phyloP scores from a whole-genome alignment of 129 eudicot genomes.

The Flaveria ramosissima region DNA sequence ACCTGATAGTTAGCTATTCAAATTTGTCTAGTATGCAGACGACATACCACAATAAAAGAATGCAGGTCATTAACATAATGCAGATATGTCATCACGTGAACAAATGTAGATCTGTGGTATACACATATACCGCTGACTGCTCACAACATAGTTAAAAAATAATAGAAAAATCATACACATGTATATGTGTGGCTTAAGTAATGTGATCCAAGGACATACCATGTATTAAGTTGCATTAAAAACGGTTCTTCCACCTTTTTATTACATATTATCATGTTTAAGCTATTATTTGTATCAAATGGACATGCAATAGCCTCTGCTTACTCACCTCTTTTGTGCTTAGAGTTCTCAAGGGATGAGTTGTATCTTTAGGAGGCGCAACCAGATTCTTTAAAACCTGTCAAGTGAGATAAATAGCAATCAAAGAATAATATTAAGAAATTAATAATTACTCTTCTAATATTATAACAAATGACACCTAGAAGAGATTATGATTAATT shows the following conservation, averaged over 20 bases:
- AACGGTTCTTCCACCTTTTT: conserved; percentile 12
- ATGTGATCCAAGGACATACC: conserved; percentile 3
- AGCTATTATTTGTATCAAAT: conserved; percentile 13
- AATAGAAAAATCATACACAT: neutral
- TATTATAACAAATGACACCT: conserved; percentile 9
- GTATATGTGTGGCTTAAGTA: neutral
- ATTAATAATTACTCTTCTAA: neutral
- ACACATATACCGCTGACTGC: conserved; percentile 9
- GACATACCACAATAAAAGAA: neutral
- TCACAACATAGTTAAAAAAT: conserved; percentile 10
- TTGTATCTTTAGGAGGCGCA: conserved; percentile 59
- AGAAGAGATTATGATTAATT: neutral
- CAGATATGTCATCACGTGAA: conserved; percentile 17
- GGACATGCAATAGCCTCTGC: conserved; percentile 19
- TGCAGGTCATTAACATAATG: neutral
- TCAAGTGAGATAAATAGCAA: conserved; percentile 22
- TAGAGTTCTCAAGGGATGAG: conserved; percentile 69
- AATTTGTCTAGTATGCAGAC: neutral
- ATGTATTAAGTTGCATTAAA: neutral
- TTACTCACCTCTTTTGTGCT: conserved; percentile 85
- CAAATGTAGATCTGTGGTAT: conserved; percentile 2
- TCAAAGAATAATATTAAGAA: conserved; percentile 2
- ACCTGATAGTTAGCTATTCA: neutral
- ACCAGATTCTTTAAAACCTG: conserved; percentile 89
- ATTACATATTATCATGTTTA: neutral